Conservation (phyloP, 2,329 filamentous ascomycete species). For the Tolypocladium inflatum region DNA sequence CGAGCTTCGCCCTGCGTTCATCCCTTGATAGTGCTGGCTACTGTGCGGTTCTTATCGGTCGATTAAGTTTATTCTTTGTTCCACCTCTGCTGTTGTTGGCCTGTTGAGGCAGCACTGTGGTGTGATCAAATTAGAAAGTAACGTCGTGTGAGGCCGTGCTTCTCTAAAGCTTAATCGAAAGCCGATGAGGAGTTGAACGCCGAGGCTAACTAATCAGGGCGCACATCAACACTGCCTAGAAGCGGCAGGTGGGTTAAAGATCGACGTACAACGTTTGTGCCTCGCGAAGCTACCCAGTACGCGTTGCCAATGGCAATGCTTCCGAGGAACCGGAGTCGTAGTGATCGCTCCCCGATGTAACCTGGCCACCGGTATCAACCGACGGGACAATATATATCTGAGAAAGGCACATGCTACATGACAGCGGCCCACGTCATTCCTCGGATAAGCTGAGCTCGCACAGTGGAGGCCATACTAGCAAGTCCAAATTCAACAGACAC, state of each 20-base stretch:
- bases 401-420: not conserved
- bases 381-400: not conserved
- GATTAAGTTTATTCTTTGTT: too few relatives aligned
- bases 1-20: too few relatives aligned
- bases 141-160: not conserved
- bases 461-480: not conserved
- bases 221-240: not conserved
- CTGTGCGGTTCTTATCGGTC: too few relatives aligned
- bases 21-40: too few relatives aligned
- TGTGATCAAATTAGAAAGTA: too few relatives aligned
- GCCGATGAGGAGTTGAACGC: not conserved
- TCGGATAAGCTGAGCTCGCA: not conserved
- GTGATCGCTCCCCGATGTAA: not conserved
- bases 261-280: not conserved
- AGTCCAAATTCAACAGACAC: not conserved
- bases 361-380: not conserved
- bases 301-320: not conserved
- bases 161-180: not conserved
- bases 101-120: too few relatives aligned
- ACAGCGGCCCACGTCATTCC: not conserved
- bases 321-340: not conserved
- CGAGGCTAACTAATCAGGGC: too few relatives aligned
- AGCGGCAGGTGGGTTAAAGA: not conserved
- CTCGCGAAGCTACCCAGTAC: not conserved
- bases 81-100: too few relatives aligned